These are phyloP conservation scores for Vaccinium macrocarpon DNA, from an alignment of 148 eudicot genomes.

Conservation along the genomic window DNA sequence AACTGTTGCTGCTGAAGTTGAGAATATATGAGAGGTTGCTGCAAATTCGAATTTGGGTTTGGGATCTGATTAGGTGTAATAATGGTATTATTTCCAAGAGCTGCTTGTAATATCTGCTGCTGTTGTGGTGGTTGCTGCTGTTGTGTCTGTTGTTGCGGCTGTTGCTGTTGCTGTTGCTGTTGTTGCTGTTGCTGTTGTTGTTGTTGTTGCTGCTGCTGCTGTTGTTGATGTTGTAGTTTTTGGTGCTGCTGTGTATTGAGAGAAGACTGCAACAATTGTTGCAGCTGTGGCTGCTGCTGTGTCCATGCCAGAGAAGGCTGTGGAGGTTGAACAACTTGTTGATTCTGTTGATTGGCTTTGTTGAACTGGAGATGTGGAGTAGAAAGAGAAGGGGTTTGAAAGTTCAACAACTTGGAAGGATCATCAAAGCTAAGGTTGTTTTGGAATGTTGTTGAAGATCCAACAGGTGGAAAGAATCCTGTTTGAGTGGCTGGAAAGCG, in stretches of 20 bases:
- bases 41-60: slow-evolving; percentile 57
- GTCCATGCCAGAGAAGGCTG: slow-evolving; percentile 56
- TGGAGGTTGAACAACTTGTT: slow-evolving; percentile 50
- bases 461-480: slow-evolving; percentile 53
- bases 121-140: slow-evolving; percentile 36
- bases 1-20: slow-evolving; percentile 74
- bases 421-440: slow-evolving; percentile 54
- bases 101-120: slow-evolving; percentile 41
- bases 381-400: slow-evolving; percentile 62
- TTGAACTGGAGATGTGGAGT: slow-evolving; percentile 52
- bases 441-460: slow-evolving; percentile 43
- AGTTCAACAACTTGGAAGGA: slow-evolving; percentile 78
- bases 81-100: slow-evolving; percentile 40
- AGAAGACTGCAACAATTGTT: slow-evolving; percentile 24
- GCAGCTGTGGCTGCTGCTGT: slow-evolving; percentile 73
- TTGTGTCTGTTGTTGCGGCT: slow-evolving; percentile 26
- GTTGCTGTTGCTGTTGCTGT: slow-evolving; percentile 31
- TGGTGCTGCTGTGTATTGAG: slow-evolving; percentile 50
- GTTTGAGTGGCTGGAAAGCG: slow-evolving; percentile 60
- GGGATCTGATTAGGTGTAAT: slow-evolving; percentile 45
- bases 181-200: slow-evolving; percentile 31
- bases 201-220: slow-evolving; percentile 29
- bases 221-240: slow-evolving; percentile 37
- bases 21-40: slow-evolving; percentile 38
- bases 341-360: slow-evolving; percentile 60